A percentile compares a stretch with the other conserved stretches of the same genome.
phyloP scores from a whole-genome alignment of 2,329 filamentous ascomycete genomes.

The Trichothecium roseum region DNA sequence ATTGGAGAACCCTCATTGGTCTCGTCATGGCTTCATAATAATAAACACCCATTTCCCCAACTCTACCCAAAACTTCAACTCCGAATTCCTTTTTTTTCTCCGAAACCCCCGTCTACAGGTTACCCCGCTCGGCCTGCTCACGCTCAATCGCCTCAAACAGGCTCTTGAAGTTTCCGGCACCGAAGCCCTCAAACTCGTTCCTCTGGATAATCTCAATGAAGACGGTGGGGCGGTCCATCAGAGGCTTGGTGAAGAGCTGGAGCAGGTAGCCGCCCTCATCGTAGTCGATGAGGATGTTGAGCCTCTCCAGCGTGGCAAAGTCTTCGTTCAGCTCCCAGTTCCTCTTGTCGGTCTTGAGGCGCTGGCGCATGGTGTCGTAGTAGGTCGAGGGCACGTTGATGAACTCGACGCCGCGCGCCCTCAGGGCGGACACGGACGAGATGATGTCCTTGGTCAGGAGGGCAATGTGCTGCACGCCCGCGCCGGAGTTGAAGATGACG shows the following conservation, averaged over 20 bases:
- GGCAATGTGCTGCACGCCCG: constrained; percentile 90
- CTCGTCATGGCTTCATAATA: constrained; percentile 2
- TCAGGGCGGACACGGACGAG: constrained; percentile 62
- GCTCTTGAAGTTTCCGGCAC: constrained; percentile 91
- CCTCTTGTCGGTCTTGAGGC: constrained; percentile 55
- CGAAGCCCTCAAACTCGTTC: constrained; percentile 83
- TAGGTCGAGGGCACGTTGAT: constrained; percentile 83
- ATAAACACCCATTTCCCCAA: not conserved
- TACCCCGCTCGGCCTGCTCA: constrained; percentile 79
- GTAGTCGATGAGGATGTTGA: constrained; percentile 91
- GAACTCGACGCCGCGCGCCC: constrained; percentile 84
- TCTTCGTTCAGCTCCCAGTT: constrained; percentile 64
- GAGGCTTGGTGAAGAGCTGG: constrained; percentile 70
- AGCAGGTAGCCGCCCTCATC: constrained; percentile 82
- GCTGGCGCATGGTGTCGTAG: constrained; percentile 65
- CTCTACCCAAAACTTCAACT: too few species aligned
- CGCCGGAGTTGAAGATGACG: constrained; percentile 78
- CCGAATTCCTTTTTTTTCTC: not conserved
- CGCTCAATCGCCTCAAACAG: constrained; percentile 92
- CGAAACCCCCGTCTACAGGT: constrained; percentile 50
- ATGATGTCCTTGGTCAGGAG: constrained; percentile 77
- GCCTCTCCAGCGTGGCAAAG: constrained; percentile 61
- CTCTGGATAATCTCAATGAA: constrained; percentile 96
- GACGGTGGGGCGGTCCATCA: constrained; percentile 90
- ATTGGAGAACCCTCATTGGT: too few species aligned